Conservation (phyloP, 2,329 filamentous ascomycete genomes). For the Curvularia verruculosa region DNA sequence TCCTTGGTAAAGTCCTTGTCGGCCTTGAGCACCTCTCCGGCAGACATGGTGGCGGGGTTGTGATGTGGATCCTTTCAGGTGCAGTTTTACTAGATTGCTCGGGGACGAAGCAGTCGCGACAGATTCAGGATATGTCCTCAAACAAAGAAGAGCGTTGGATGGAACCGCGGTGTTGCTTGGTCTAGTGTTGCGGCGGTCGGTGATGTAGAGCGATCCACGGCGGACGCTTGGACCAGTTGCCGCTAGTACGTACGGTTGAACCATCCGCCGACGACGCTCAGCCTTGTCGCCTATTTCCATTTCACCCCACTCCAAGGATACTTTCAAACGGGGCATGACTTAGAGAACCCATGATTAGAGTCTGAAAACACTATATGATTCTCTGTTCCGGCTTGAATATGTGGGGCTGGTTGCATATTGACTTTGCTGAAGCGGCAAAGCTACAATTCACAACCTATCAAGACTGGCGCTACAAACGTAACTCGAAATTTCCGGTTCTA, state of each 20-base stretch:
- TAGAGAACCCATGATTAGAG: not conserved
- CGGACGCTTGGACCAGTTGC: slow-evolving; percentile 15
- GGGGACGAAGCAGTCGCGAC: slow-evolving; percentile 1
- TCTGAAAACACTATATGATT: not conserved
- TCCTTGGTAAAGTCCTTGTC: slow-evolving; percentile 99
- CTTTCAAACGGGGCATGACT: not conserved
- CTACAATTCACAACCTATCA: not conserved
- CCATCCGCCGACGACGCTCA: slow-evolving; percentile 16
- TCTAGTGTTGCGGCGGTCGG: slow-evolving; percentile 24
- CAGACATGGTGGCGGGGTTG: slow-evolving; percentile 68
- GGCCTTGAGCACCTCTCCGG: slow-evolving; percentile 79
- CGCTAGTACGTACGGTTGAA: slow-evolving; percentile 17
- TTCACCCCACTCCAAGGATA: not conserved
- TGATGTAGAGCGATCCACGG: slow-evolving; percentile 25
- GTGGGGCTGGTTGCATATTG: not conserved
- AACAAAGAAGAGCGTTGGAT: slow-evolving; percentile 5
- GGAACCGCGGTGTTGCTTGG: slow-evolving; percentile 21
- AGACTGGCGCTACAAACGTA: not conserved
- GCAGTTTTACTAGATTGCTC: not conserved
- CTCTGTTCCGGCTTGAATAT: not conserved
- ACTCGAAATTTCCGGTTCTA: not conserved
- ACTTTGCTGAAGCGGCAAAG: not conserved
- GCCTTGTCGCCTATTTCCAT: not conserved
- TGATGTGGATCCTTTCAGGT: slow-evolving; percentile 10
- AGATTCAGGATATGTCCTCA: not conserved